Conservation (phyloP, 345 rosid species). For the Luvunga scandens region DNA sequence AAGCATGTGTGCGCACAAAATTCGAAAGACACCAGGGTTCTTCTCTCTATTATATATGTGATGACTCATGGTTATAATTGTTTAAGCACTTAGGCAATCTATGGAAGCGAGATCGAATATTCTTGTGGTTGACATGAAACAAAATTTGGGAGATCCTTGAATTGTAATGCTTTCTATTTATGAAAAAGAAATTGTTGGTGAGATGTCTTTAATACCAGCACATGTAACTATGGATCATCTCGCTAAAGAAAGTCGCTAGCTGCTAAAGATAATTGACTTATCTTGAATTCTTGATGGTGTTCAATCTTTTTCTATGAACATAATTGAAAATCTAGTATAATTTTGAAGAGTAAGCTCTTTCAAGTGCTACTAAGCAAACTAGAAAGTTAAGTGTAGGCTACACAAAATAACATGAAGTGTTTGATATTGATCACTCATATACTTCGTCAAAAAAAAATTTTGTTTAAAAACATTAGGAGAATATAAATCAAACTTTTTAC, state of each 20-base stretch:
- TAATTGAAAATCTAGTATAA: not conserved
- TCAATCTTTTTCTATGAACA: slow-evolving; percentile 35
- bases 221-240: slow-evolving; percentile 16
- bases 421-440: too few species aligned
- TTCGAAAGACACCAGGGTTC: slow-evolving; percentile 7
- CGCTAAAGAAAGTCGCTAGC: slow-evolving; percentile 13
- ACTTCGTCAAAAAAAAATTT: too few species aligned
- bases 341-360: slow-evolving; percentile 13
- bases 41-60: not conserved
- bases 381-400: not conserved
- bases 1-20: slow-evolving; percentile 11
- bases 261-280: slow-evolving; percentile 16
- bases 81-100: not conserved
- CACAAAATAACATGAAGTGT: not conserved
- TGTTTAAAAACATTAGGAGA: too few species aligned
- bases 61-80: not conserved
- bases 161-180: slow-evolving; percentile 13
- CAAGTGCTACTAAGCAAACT: slow-evolving; percentile 1
- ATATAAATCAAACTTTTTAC: too few species aligned
- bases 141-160: slow-evolving; percentile 4
- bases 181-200: slow-evolving; percentile 19
- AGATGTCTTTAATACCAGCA: slow-evolving; percentile 26
- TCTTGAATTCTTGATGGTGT: slow-evolving; percentile 37
- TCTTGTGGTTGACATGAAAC: not conserved
- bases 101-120: not conserved